A percentile compares a stretch with the other conserved stretches of the same genome.
Evolutionary conservation across 176 grass and related monocot species (phyloP).

Genomic region (Coix lacrymajobi): DNA sequence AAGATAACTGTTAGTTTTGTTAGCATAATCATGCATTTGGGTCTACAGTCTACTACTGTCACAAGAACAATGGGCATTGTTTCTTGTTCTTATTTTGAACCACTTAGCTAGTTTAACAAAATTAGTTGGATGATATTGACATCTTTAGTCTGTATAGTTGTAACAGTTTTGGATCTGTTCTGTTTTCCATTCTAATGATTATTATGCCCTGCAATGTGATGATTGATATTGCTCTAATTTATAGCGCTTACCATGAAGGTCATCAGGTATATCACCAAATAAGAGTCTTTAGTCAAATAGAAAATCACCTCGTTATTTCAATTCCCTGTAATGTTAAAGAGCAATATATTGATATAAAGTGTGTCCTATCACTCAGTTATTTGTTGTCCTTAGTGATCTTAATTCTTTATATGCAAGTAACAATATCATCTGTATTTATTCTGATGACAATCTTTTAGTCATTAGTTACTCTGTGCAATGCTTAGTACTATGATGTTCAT

Average conservation of each 20-base stretch:
- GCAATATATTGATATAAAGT: neutral
- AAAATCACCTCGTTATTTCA: neutral
- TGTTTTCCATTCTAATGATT: neutral
- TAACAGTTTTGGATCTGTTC: neutral
- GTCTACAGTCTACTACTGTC: neutral
- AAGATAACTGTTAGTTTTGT: neutral
- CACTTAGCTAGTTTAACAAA: neutral
- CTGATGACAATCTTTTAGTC: neutral
- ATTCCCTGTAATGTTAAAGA: neutral
- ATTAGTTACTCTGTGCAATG: neutral
- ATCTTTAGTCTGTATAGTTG: neutral
- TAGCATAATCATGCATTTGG: neutral
- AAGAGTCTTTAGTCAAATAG: neutral
- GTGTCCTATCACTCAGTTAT: neutral
- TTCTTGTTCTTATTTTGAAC: conserved; percentile 5
- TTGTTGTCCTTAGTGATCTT: neutral
- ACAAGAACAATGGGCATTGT: neutral
- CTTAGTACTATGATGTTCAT: neutral
- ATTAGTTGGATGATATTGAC: neutral
- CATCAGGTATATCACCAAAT: neutral
- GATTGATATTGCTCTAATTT: neutral
- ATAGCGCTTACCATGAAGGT: neutral
- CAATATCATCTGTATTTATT: neutral
- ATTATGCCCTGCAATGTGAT: neutral
- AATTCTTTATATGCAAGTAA: conserved; percentile 1